A percentile compares a stretch with the other conserved stretches of the same genome.
Evolutionary conservation across 208 protist genomes (phyloP).

Genomic region (Leptomonas seymouri): DNA sequence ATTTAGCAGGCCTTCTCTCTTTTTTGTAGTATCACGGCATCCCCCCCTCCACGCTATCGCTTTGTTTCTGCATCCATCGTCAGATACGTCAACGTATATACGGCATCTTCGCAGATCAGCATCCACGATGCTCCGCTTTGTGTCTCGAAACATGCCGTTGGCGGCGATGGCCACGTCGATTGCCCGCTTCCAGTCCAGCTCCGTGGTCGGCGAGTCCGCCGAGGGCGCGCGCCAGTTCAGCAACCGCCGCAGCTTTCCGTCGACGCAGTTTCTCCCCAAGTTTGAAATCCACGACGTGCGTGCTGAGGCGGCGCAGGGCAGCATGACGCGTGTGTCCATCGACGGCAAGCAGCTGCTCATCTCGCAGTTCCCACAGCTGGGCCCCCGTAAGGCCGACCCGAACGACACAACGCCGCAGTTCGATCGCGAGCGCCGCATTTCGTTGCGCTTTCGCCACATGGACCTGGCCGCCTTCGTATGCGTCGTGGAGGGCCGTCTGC

Average conservation of each 20-base stretch:
- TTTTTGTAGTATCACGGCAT: background rate
- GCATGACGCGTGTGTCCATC: conserved; percentile 79
- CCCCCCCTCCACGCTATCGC: too few species aligned
- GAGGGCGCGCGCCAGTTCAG: background rate
- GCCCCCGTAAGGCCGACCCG: conserved; percentile 82
- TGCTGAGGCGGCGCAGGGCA: conserved; percentile 71
- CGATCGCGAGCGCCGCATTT: conserved; percentile 76
- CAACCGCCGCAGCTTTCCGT: conserved; percentile 1
- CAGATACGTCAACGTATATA: too few species aligned
- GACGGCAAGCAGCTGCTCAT: conserved; percentile 79
- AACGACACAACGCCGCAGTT: conserved; percentile 89
- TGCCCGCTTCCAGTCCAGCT: conserved; percentile 24
- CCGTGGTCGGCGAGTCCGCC: conserved; percentile 9
- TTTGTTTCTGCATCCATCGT: too few species aligned
- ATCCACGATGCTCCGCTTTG: conserved; percentile 44
- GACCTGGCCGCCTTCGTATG: conserved; percentile 77
- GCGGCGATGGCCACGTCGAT: conserved; percentile 5
- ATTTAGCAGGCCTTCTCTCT: background rate
- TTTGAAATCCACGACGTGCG: conserved; percentile 90
- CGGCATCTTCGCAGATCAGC: background rate
- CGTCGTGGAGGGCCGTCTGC: conserved; percentile 61
- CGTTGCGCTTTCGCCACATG: conserved; percentile 74
- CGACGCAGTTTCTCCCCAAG: conserved; percentile 54
- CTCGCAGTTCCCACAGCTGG: conserved; percentile 88
- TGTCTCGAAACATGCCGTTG: conserved; percentile 17